A percentile compares a stretch with the other conserved stretches of the same genome.
These are phyloP conservation scores for Trametes meyenii DNA, from an alignment of 768 basidiomycete genomes.

Conservation along the genomic window DNA sequence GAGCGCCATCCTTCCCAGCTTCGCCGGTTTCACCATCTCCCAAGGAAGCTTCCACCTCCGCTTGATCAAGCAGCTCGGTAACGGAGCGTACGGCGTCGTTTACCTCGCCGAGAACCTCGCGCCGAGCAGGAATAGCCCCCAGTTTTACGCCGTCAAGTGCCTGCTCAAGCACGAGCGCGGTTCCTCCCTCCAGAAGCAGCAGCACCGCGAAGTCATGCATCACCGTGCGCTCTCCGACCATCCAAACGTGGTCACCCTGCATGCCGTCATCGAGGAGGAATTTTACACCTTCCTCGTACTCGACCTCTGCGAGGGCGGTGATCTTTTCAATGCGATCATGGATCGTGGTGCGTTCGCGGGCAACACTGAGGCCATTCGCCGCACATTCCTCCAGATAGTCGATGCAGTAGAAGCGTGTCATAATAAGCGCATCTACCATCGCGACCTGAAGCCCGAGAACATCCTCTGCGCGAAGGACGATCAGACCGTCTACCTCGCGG, in stretches of 20 bases:
- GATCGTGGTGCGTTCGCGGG: constrained; percentile 40
- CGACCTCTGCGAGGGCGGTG: constrained; percentile 40
- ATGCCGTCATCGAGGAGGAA: constrained; percentile 31
- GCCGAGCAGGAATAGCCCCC: constrained; percentile 8
- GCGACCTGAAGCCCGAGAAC: constrained; percentile 61
- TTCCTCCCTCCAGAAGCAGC: constrained; percentile 22
- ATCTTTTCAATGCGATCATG: constrained; percentile 51
- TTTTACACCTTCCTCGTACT: constrained; percentile 37
- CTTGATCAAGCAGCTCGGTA: constrained; percentile 26
- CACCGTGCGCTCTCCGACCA: constrained; percentile 27
- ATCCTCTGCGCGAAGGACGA: constrained; percentile 48
- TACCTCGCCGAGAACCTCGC: constrained; percentile 32
- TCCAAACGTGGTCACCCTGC: constrained; percentile 30
- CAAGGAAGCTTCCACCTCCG: constrained; percentile 20
- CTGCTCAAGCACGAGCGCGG: constrained; percentile 28
- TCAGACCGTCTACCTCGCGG: constrained; percentile 45
- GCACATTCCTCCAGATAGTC: constrained; percentile 54
- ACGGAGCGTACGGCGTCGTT: constrained; percentile 34
- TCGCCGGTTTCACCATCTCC: constrained; percentile 25
- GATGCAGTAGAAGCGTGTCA: constrained; percentile 56
- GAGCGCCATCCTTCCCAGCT: constrained; percentile 32
- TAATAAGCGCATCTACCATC: constrained; percentile 51
- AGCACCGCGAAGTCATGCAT: constrained; percentile 30
- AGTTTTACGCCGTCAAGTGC: constrained; percentile 33
- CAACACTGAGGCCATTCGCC: constrained; percentile 47